Percentiles rank a stretch among this genome's conserved stretches.
These are phyloP conservation scores for Teratosphaeria zuluensis DNA, from an alignment of 2,329 filamentous ascomycete species.

Conservation along the genomic window DNA sequence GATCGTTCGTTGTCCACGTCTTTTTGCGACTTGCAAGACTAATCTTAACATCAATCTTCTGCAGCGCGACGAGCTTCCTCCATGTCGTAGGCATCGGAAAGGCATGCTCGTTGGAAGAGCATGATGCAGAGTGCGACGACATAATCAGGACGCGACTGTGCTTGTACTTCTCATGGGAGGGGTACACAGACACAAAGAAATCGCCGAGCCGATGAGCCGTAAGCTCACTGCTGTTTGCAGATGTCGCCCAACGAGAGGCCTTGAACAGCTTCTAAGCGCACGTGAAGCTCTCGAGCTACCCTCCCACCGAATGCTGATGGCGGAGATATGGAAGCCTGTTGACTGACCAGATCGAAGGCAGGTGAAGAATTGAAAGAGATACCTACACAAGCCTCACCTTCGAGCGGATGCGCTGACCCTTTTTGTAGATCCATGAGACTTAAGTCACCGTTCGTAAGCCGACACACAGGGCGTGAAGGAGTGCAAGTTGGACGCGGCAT, in stretches of 20 bases:
- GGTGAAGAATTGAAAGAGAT: too few relatives aligned
- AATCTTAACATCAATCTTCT: constrained; percentile 35
- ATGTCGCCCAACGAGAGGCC: neutral
- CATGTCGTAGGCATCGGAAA: constrained; percentile 15
- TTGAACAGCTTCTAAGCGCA: neutral
- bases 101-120: neutral
- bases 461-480: neutral
- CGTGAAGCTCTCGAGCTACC: neutral
- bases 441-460: neutral
- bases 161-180: neutral
- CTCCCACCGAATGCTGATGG: neutral
- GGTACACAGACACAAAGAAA: neutral
- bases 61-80: constrained; percentile 16
- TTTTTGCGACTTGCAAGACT: constrained; percentile 28
- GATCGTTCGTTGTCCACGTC: constrained; percentile 49
- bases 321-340: too few relatives aligned
- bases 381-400: too few relatives aligned
- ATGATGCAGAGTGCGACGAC: neutral
- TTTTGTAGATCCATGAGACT: neutral
- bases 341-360: too few relatives aligned
- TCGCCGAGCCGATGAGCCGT: neutral
- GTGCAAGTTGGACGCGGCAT: neutral
- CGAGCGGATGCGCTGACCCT: too few relatives aligned
- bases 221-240: neutral
- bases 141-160: neutral